Conservation (phyloP, 139 green algal species). For the Ulvella scutata region DNA sequence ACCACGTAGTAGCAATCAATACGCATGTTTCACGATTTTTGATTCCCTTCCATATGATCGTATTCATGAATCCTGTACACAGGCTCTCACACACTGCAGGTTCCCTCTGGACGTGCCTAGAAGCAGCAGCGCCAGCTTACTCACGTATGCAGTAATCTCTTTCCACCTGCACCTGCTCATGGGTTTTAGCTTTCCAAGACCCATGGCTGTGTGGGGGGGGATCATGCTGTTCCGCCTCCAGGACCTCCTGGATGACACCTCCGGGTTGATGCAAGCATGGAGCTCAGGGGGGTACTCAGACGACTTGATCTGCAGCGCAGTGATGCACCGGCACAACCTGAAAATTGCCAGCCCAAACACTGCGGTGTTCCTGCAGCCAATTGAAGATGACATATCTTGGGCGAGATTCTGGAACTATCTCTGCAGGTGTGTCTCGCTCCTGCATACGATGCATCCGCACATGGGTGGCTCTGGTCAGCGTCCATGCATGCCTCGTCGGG, state of each 20-base stretch:
- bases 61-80: no score
- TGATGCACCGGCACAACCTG: background rate
- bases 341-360: background rate
- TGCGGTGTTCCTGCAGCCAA: background rate
- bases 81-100: no score
- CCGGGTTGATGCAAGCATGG: background rate
- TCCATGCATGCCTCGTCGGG: background rate
- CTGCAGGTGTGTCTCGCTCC: background rate
- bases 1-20: no score
- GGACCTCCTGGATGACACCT: background rate
- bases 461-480: background rate
- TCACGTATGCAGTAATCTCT: background rate
- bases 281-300: background rate
- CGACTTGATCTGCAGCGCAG: background rate
- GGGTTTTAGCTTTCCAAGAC: background rate
- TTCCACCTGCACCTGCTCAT: conserved; percentile 1
- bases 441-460: background rate
- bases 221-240: background rate
- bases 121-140: background rate
- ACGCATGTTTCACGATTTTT: no score
- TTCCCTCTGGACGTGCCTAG: background rate
- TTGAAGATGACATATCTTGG: background rate
- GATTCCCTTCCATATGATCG: no score
- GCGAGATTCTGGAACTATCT: background rate
- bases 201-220: background rate